Conservation (phyloP, 768 basidiomycete genomes). For the Trametes meyenii region DNA sequence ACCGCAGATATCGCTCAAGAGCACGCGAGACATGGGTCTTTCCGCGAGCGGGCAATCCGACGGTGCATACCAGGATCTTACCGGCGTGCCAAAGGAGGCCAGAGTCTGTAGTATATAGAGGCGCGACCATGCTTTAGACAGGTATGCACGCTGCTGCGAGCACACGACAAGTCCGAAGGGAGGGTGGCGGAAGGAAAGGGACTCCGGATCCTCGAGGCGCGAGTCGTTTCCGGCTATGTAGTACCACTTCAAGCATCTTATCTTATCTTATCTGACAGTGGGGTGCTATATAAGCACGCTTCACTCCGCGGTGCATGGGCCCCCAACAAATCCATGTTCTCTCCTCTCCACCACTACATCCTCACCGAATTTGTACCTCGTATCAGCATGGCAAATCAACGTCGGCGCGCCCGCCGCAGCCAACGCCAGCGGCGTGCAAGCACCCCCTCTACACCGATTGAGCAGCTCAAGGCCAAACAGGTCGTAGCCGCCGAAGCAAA, state of each 20-base stretch:
- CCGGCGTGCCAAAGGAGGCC: constrained; percentile 90
- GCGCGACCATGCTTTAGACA: constrained; percentile 73
- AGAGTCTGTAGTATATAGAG: constrained; percentile 90
- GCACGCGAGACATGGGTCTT: constrained; percentile 97
- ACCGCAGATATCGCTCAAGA: constrained; percentile 94
- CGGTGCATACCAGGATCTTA: constrained; percentile 90
- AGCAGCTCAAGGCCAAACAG: constrained; percentile 16
- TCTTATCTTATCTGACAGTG: constrained; percentile 7
- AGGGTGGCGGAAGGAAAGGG: neutral
- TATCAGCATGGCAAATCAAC: constrained; percentile 19
- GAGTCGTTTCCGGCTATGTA: neutral
- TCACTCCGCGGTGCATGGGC: neutral
- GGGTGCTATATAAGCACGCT: constrained; percentile 1
- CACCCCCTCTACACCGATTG: constrained; percentile 17
- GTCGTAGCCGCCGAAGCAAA: constrained; percentile 10
- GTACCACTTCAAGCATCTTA: neutral
- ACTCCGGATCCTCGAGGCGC: neutral
- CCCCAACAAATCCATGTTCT: constrained; percentile 5
- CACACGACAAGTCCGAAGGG: neutral
- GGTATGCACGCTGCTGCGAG: neutral
- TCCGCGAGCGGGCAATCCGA: constrained; percentile 91
- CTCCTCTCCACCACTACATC: constrained; percentile 6
- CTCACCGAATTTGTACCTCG: neutral
- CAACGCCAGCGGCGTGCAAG: constrained; percentile 18
- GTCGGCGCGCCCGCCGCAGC: constrained; percentile 7